These are phyloP conservation scores for Mycena citricolor DNA, from an alignment of 1,284 basidiomycete genomes.

Conservation along the genomic window DNA sequence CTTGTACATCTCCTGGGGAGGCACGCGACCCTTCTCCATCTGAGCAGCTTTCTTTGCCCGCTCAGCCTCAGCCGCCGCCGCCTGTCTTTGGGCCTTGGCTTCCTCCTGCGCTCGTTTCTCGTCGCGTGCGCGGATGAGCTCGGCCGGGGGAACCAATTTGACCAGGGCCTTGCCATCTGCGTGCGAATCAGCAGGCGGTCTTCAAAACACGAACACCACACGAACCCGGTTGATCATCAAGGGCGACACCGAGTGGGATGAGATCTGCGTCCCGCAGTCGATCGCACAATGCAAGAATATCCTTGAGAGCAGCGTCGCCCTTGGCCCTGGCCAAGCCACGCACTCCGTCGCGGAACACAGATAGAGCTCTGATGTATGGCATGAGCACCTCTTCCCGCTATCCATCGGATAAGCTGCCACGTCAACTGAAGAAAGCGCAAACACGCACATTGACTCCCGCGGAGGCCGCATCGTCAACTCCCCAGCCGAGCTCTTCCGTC, in stretches of 20 bases:
- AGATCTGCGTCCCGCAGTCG: constrained; percentile 88
- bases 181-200: neutral
- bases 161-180: constrained; percentile 92
- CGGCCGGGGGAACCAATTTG: constrained; percentile 85
- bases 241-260: constrained; percentile 89
- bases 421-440: constrained; percentile 12
- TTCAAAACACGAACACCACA: constrained; percentile 11
- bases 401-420: constrained; percentile 18
- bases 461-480: constrained; percentile 49
- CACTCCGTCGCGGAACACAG: constrained; percentile 90
- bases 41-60: constrained; percentile 78
- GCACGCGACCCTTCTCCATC: constrained; percentile 80
- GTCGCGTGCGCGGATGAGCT: constrained; percentile 82
- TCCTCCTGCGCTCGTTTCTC: constrained; percentile 82
- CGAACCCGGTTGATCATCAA: constrained; percentile 93
- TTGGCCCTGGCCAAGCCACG: constrained; percentile 80
- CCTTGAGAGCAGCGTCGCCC: constrained; percentile 64
- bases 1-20: constrained; percentile 82
- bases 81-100: constrained; percentile 83
- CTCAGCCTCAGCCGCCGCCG: constrained; percentile 69
- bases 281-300: constrained; percentile 85
- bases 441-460: constrained; percentile 57
- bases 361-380: constrained; percentile 86
- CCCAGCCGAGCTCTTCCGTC: constrained; percentile 71
- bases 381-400: constrained; percentile 85